Conservation (phyloP, 495 filamentous ascomycete species). For the Pyronema domesticum region DNA sequence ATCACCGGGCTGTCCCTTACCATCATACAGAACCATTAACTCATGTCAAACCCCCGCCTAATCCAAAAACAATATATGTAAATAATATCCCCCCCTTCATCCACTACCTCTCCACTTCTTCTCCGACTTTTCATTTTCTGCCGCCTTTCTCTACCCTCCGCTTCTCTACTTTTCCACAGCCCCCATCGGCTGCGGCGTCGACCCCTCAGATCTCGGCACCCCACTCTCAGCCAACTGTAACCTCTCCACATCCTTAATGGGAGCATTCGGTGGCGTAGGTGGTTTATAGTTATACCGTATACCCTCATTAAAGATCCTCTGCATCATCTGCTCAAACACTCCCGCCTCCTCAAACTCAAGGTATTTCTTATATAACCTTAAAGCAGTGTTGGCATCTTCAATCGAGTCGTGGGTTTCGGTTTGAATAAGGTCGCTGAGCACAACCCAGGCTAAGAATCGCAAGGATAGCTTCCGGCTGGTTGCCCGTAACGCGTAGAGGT, state of each 20-base stretch:
- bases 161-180: too few species aligned
- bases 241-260: not conserved
- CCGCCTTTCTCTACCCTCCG: too few species aligned
- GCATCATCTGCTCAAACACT: constrained; percentile 55
- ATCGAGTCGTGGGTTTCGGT: constrained; percentile 77
- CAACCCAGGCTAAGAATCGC: constrained; percentile 68
- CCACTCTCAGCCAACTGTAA: not conserved
- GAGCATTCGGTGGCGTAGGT: constrained; percentile 26
- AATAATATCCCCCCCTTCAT: too few species aligned
- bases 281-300: constrained; percentile 55
- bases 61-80: too few species aligned
- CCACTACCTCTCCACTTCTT: too few species aligned
- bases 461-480: constrained; percentile 52
- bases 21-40: too few species aligned
- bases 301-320: constrained; percentile 64
- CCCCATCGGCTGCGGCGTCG: too few species aligned
- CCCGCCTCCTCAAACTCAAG: constrained; percentile 74
- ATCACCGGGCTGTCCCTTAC: too few species aligned
- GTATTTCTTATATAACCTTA: constrained; percentile 80
- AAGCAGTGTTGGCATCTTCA: constrained; percentile 78
- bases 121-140: too few species aligned
- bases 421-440: constrained; percentile 86
- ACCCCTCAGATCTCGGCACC: too few species aligned
- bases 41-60: too few species aligned
- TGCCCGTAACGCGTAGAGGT: constrained; percentile 59